These are phyloP conservation scores for Pythium aquatile DNA, from an alignment of 352 stramenopile genomes.

Conservation along the genomic window DNA sequence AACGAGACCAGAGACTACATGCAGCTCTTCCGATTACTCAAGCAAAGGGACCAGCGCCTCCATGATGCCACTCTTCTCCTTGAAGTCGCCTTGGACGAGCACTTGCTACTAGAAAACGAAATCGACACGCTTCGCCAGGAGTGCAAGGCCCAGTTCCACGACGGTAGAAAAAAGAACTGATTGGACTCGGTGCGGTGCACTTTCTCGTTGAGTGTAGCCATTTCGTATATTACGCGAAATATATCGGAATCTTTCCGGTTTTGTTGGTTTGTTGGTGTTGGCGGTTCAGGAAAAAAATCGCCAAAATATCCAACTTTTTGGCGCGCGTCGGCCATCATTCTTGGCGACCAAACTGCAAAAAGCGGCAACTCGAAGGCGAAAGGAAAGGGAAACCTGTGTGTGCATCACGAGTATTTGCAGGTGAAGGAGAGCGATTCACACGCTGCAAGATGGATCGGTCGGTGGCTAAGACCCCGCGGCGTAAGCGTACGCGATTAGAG, in stretches of 20 bases:
- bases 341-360: constrained; percentile 4
- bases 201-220: constrained; percentile 3
- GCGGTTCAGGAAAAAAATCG: neutral
- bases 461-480: constrained; percentile 22
- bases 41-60: constrained; percentile 55
- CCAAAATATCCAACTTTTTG: constrained; percentile 10
- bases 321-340: constrained; percentile 12
- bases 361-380: neutral
- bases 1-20: constrained; percentile 60
- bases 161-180: neutral
- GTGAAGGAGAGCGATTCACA: constrained; percentile 4
- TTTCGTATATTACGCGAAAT: constrained; percentile 4
- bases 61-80: constrained; percentile 58
- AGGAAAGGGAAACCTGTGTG: constrained; percentile 18
- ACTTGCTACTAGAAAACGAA: constrained; percentile 33
- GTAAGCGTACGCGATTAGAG: constrained; percentile 51
- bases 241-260: neutral
- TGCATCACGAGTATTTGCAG: constrained; percentile 9
- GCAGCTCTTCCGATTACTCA: constrained; percentile 63
- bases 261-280: constrained; percentile 8
- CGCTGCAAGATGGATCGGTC: constrained; percentile 10
- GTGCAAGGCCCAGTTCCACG: constrained; percentile 10
- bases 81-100: constrained; percentile 55
- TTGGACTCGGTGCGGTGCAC: neutral
- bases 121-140: constrained; percentile 24